Base-by-base conservation (phyloP, 306 rosid species). In the Pterocarpus macrocarpus region DNA sequence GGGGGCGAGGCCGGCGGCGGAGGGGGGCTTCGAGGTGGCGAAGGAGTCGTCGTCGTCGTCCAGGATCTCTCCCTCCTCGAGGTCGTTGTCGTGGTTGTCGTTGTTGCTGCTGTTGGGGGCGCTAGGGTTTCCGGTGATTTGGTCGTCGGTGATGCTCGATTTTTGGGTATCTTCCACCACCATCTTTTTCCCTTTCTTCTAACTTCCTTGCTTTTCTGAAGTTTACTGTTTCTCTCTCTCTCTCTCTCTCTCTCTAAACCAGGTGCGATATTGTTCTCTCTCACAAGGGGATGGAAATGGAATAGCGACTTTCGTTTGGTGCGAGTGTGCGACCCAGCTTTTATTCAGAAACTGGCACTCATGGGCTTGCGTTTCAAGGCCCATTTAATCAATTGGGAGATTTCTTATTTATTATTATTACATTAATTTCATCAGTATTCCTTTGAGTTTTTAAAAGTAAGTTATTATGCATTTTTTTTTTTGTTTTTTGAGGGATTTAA, bases 41-140 rank as follows among this genome's bases (percentile, higher is more conserved):
- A 88, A 64, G 57, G 64, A n/a, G 8, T 82, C 93, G 1, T 85
- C 93, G 1, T 85, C 93, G 4, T 76, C 96, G 7, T 86, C 93
- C 13, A 71, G 82, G 88, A 93, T 90, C 92, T 96, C 98, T 66
- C 98, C 98, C 35, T 88, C 97, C 71, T 91, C 97, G 4, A 62
- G 89, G 52, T 85, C 92, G 41, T 75, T 89, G 50, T 85, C 85
- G 11, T 88, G 88, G 32, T 81, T 86, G 62, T 36, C 71, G 7
- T 80, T 82, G 53, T 47, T 47, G 53, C 10, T 47, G 49, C 2
- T 44, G 49, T 5, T 8, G 53, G 53, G 14, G 14, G n/a, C n/a
- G 53, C 71, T 88, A 16, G 61, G 61, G 57, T 35, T 69, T 81
- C 16, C 15, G 56, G 30, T 28, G 70, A 67, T 76, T 49, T 81